A percentile compares a stretch with the other conserved stretches of the same genome.
phyloP scores from a whole-genome alignment of 495 filamentous ascomycete species.

The Corynascus novoguineensis region DNA sequence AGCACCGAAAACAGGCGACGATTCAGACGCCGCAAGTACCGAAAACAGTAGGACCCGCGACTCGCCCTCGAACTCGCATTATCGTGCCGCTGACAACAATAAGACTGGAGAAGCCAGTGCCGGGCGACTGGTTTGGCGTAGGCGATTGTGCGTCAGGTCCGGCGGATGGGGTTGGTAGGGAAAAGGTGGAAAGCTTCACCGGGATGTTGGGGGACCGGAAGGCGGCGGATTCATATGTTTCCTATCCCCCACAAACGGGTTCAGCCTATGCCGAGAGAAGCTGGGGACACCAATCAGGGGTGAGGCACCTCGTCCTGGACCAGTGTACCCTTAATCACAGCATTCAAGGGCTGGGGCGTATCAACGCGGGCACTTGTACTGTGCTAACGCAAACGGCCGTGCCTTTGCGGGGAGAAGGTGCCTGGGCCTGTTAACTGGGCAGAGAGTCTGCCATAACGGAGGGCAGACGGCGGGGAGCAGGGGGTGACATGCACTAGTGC shows the following conservation, averaged over 20 bases:
- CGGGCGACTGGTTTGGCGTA: neutral
- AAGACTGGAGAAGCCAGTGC: neutral
- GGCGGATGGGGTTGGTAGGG: slow-evolving; percentile 16
- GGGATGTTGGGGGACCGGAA: slow-evolving; percentile 23
- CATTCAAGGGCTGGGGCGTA: slow-evolving; percentile 5
- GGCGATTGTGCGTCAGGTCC: slow-evolving; percentile 4
- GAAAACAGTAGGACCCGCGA: slow-evolving; percentile 9
- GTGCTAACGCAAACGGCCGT: slow-evolving; percentile 6
- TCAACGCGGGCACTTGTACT: neutral
- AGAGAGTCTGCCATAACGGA: slow-evolving; percentile 12
- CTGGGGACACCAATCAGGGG: slow-evolving; percentile 2
- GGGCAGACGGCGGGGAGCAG: slow-evolving; percentile 7
- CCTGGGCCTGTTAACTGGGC: neutral
- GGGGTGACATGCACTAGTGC: slow-evolving; percentile 13
- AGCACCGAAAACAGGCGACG: neutral
- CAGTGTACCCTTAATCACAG: slow-evolving; percentile 2
- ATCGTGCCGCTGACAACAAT: slow-evolving; percentile 11
- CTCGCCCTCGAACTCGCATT: slow-evolving; percentile 22
- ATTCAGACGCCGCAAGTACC: slow-evolving; percentile 16
- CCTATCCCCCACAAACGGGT: slow-evolving; percentile 18
- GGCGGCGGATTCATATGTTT: slow-evolving; percentile 30
- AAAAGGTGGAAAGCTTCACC: slow-evolving; percentile 22
- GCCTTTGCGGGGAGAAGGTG: slow-evolving; percentile 10
- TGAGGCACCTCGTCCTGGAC: neutral
- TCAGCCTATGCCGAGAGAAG: slow-evolving; percentile 13